These are phyloP conservation scores for Fraxinus angustifolia DNA, from an alignment of 305 asterid genomes.

Conservation along the genomic window DNA sequence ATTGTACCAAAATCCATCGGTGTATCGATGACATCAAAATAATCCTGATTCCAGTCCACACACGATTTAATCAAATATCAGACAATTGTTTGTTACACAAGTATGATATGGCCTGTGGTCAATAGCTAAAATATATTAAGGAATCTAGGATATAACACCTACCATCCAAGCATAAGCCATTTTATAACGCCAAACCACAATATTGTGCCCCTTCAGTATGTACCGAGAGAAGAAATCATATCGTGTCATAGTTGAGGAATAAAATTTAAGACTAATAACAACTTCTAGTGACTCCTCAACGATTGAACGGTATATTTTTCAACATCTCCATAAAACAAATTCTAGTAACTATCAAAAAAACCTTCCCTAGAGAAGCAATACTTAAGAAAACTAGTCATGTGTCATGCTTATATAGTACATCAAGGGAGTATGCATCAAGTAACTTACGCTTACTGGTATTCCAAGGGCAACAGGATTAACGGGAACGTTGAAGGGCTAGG, in stretches of 20 bases:
- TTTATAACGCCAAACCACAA: neutral
- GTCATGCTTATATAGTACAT: neutral
- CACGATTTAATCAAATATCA: neutral
- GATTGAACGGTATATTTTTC: neutral
- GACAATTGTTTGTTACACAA: neutral
- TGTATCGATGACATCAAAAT: slow-evolving; percentile 73
- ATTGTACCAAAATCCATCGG: slow-evolving; percentile 95
- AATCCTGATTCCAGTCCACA: slow-evolving; percentile 54
- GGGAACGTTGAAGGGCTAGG: slow-evolving; percentile 57
- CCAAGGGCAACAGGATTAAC: slow-evolving; percentile 67
- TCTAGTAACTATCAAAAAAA: neutral
- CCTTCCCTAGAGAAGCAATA: neutral
- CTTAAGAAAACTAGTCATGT: neutral
- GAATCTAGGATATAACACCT: neutral
- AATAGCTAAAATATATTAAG: neutral
- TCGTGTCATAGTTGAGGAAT: neutral
- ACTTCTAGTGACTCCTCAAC: neutral
- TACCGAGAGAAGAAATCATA: neutral
- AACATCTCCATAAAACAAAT: neutral
- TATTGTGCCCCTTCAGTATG: neutral
- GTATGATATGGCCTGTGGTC: neutral
- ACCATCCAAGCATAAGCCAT: neutral
- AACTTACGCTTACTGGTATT: slow-evolving; percentile 46
- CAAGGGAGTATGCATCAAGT: neutral
- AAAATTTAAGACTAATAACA: neutral